Percentiles rank a stretch among this genome's conserved stretches.
These are phyloP conservation scores for Paramyrothecium roridum DNA, from an alignment of 2,329 filamentous ascomycete species.

Conservation along the genomic window DNA sequence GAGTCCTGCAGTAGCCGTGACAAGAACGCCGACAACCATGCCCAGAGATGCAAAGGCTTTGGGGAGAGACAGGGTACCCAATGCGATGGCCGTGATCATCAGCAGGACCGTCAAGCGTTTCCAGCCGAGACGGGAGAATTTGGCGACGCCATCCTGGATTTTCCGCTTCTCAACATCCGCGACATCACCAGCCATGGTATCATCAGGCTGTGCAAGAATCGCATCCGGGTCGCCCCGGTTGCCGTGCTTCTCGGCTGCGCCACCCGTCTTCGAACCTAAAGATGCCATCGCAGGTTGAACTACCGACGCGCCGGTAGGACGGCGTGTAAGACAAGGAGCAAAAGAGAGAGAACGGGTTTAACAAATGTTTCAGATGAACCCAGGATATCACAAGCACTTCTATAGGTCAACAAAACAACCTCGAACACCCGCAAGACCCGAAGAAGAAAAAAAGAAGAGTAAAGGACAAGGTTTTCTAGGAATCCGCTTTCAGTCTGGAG, in stretches of 20 bases:
- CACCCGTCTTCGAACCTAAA: not conserved
- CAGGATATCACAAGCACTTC: not conserved
- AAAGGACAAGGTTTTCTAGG: not conserved
- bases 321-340: too few relatives aligned
- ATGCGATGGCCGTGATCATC: slow-evolving; percentile 18
- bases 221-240: not conserved
- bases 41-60: slow-evolving; percentile 18
- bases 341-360: too few relatives aligned
- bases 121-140: slow-evolving; percentile 19
- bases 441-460: not conserved
- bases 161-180: slow-evolving; percentile 20
- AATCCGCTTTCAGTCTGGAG: not conserved
- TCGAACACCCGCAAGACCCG: not conserved
- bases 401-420: not conserved
- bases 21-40: slow-evolving; percentile 32
- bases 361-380: too few relatives aligned
- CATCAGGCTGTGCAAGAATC: not conserved
- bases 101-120: slow-evolving; percentile 19
- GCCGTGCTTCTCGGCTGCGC: not conserved
- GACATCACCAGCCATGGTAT: slow-evolving; percentile 14
- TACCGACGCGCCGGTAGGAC: not conserved
- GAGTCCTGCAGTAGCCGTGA: slow-evolving; percentile 28
- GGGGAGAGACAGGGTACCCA: slow-evolving; percentile 18
- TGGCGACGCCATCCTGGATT: slow-evolving; percentile 15
- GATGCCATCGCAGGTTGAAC: not conserved